Evolutionary conservation across 1,284 basidiomycete genomes (phyloP).

Genomic region (Sparassis latifolia): DNA sequence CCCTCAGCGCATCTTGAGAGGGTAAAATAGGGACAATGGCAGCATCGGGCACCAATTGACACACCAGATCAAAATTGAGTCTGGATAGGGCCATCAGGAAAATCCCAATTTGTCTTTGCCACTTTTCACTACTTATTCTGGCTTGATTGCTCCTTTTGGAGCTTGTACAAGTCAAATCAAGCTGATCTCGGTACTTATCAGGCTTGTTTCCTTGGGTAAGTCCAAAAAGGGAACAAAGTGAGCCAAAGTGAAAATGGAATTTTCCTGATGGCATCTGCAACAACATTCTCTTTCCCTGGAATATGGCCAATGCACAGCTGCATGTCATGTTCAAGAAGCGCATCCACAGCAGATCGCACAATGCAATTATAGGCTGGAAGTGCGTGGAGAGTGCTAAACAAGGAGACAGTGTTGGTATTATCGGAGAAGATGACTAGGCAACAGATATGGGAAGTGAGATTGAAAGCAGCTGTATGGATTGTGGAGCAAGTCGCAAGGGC

Average conservation of each 20-base stretch:
- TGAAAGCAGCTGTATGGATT: not conserved
- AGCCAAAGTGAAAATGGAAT: too few species aligned
- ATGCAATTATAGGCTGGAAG: slow-evolving; percentile 16
- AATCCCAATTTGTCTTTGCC: too few species aligned
- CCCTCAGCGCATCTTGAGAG: slow-evolving; percentile 23
- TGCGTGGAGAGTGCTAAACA: slow-evolving; percentile 18
- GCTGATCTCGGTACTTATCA: too few species aligned
- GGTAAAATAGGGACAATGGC: slow-evolving; percentile 14
- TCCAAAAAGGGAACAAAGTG: too few species aligned
- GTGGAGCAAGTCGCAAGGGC: slow-evolving; percentile 6
- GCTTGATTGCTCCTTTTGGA: too few species aligned
- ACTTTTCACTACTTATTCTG: too few species aligned
- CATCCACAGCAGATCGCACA: slow-evolving; percentile 11
- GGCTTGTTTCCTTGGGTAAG: too few species aligned
- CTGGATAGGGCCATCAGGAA: too few species aligned
- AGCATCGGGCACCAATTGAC: not conserved
- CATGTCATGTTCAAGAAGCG: slow-evolving; percentile 7
- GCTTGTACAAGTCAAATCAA: too few species aligned
- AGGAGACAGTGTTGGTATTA: slow-evolving; percentile 18
- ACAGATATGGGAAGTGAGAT: not conserved
- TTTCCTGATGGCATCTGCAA: slow-evolving; percentile 24
- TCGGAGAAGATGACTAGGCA: slow-evolving; percentile 18
- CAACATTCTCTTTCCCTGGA: slow-evolving; percentile 14
- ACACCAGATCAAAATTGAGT: not conserved
- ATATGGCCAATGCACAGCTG: slow-evolving; percentile 21